Evolutionary conservation across 164 flowering plant species (phyloP), one percentile per base, ranked within the genome.

Genomic region (Vitis rupestris): DNA sequence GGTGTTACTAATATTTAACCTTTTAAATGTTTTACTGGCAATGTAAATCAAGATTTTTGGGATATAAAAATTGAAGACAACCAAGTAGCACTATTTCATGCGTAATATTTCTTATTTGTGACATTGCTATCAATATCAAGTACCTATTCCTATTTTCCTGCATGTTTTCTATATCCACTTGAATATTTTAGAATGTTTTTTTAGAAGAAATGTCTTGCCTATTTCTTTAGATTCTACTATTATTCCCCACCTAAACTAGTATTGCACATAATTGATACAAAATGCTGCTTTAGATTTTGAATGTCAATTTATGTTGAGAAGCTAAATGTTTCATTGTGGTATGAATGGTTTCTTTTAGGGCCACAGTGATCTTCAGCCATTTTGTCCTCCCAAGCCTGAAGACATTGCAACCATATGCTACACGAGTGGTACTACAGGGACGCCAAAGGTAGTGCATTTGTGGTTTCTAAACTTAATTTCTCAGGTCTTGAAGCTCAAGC

Each of bases 381-480:
- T 87, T 76, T 67, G 71, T 67, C 92, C 95, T 59, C 97, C 98
- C 23, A 85, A 79, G 64, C 89, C 97, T 47, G 90, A 87, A 16
- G 94, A 91, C 73, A 52, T 83, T 83, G 98, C 98, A 27, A 93
- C 97, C 19, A 87, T 93, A 70, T 93, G 98, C 85, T 93, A 91
- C 71, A 93, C 98, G 31, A 93, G 98, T 85, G 98, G 98, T 59
- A 93, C 98, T 8, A 93, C 98, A 58, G 98, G 98, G 69, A 88
- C 97, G 65, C 98, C 98, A 52, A 90, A 90, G 97, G 98, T 89
- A 73, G 19, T 50, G 29, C 12, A 37, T 7, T 70, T 17, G 4
- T 29, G 11, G 2, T 63, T 50, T 58, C 10, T 55, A 53, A 50
- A 30, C 15, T 54, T 16, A 55, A 29, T 7, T 70, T 14, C 53